Evolutionary conservation across 2,329 filamentous ascomycete species (phyloP).

Genomic region (Botrytis medusae): DNA sequence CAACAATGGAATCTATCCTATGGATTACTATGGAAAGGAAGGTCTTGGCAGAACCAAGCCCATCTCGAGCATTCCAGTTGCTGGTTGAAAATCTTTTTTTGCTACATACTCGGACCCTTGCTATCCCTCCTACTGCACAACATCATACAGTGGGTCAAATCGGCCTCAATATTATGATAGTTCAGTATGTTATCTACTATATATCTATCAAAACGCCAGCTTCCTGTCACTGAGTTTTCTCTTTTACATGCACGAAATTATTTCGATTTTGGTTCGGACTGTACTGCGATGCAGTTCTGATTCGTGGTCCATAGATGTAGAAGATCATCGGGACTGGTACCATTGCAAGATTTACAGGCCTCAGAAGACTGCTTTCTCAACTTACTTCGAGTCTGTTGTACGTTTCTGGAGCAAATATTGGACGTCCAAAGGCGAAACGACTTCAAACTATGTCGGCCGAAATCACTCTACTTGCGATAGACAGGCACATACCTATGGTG

Average conservation of each 20-base stretch:
- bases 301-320: conserved; percentile 57
- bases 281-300: conserved; percentile 43
- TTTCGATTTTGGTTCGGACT: neutral
- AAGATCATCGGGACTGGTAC: conserved; percentile 64
- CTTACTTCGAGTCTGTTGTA: conserved; percentile 61
- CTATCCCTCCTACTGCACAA: neutral
- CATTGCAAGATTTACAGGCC: conserved; percentile 55
- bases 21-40: conserved; percentile 97
- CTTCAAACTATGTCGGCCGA: conserved; percentile 82
- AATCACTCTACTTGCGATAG: conserved; percentile 69
- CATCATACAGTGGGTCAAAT: neutral
- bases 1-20: conserved; percentile 74
- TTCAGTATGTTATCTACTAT: neutral
- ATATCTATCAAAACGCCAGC: neutral
- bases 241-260: too few relatives aligned
- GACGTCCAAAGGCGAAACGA: conserved; percentile 74
- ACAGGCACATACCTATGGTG: conserved; percentile 66
- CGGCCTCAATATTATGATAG: neutral
- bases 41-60: conserved; percentile 77
- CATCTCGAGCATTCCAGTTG: conserved; percentile 21
- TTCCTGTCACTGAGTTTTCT: neutral
- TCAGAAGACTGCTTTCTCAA: conserved; percentile 60
- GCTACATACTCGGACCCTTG: neutral
- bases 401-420: conserved; percentile 73
- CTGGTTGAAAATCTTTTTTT: conserved; percentile 25